Conservation (phyloP, 2,329 filamentous ascomycete genomes). For the Diatrype stigma region DNA sequence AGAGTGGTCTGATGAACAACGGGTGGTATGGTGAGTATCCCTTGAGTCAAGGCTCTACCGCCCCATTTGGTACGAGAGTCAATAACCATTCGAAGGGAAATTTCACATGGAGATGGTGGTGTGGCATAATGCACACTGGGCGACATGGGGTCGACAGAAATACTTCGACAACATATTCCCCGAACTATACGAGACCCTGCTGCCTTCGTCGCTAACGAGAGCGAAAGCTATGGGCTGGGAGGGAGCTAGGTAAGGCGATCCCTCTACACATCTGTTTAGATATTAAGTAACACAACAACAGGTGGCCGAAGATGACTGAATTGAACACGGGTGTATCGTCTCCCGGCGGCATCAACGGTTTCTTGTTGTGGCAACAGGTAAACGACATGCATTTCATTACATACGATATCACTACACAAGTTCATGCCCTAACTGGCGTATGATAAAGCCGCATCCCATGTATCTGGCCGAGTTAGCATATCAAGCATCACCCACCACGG, state of each 20-base stretch:
- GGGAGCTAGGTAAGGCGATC: slow-evolving; percentile 21
- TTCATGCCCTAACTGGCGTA: neutral
- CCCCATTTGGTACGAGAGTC: neutral
- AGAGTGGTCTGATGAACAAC: slow-evolving; percentile 42
- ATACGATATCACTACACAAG: too few species aligned
- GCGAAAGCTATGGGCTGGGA: slow-evolving; percentile 30
- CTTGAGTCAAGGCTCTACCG: neutral
- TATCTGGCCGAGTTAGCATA: slow-evolving; percentile 26
- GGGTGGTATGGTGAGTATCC: slow-evolving; percentile 37
- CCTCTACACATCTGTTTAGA: neutral
- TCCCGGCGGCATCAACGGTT: slow-evolving; percentile 45
- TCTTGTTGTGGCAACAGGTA: slow-evolving; percentile 47
- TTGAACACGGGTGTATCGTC: slow-evolving; percentile 38
- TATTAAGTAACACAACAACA: slow-evolving; percentile 7
- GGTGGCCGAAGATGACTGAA: slow-evolving; percentile 49
- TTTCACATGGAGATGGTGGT: slow-evolving; percentile 42
- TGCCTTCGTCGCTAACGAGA: slow-evolving; percentile 26
- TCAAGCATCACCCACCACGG: slow-evolving; percentile 19
- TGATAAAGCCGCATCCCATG: slow-evolving; percentile 39
- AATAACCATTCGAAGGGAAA: slow-evolving; percentile 18
- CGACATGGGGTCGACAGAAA: slow-evolving; percentile 33
- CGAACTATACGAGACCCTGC: slow-evolving; percentile 29
- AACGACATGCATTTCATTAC: neutral
- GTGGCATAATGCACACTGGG: slow-evolving; percentile 39
- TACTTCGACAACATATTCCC: slow-evolving; percentile 35